Evolutionary conservation across 257 asterid genomes (phyloP), one percentile per base, ranked within the genome.

Genomic region (Paulownia fortunei): DNA sequence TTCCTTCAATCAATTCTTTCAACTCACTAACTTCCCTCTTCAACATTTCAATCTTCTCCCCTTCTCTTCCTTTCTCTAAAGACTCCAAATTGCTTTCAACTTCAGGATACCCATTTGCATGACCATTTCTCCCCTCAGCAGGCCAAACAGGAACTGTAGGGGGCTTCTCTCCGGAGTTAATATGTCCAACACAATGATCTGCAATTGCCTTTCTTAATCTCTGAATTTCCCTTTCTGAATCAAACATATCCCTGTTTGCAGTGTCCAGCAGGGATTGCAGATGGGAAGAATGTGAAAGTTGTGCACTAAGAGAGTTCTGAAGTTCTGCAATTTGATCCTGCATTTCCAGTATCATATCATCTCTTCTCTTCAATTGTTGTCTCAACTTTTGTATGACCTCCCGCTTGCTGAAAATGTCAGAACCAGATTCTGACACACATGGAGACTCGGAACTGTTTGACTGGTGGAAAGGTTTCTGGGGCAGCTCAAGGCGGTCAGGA

Each of bases 391-490:
- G 98, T 73, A 95, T 86, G 76, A 95, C 98, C 83, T 91, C 97
- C 69, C 98, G 88, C 59, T 90, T 93, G 86, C 86, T 91, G 84
- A 88, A 95, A 59, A 91, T 84, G 86, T 90, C 98, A 0, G 99
- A 93, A 82, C 98, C 97, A 16, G 98, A 89, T 81, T 95, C 99
- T 0, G 99, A 95, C 54, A 95, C 89, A 61, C 96, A 85, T 16
- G 97, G 97, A 15, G 98, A 95, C 39, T 91, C 99, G 0, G 99
- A 95, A 88, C 97, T 84, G 88, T 93, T 95, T 15, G 99, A 95
- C 37, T 79, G 92, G 79, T 90, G 89, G 84, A 87, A 90, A 64
- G 98, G 97, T 80, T 89, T 91, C 73, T 91, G 97, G 34, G 96
- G 93, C 42, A 92, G 88, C 83, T 94, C 97, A 41, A 94, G 92